Conservation (phyloP, 192 early-diverging fungal species). For the Diversispora epigaea region DNA sequence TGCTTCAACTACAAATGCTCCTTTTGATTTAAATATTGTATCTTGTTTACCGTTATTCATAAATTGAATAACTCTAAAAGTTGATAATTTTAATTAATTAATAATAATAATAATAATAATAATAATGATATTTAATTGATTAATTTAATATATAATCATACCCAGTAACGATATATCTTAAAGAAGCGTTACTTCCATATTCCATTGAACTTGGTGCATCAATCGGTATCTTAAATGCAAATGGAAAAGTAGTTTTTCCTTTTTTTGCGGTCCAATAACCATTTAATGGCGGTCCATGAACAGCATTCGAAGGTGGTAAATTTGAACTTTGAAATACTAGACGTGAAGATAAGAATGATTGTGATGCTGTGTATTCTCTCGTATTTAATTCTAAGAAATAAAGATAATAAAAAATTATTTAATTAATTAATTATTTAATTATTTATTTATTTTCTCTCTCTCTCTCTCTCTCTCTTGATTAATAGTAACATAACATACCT, state of each 20-base stretch:
- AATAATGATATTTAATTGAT: background rate
- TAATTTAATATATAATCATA: slow-evolving; percentile 29
- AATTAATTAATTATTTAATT: too few relatives aligned
- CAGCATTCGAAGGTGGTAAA: slow-evolving; percentile 58
- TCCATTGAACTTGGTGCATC: slow-evolving; percentile 58
- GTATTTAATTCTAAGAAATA: slow-evolving; percentile 47
- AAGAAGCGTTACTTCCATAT: slow-evolving; percentile 49
- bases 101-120: slow-evolving; percentile 19
- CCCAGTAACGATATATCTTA: slow-evolving; percentile 63
- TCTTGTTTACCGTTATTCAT: slow-evolving; percentile 54
- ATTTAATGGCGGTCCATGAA: slow-evolving; percentile 49
- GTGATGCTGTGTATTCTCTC: slow-evolving; percentile 45
- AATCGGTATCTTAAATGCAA: slow-evolving; percentile 60
- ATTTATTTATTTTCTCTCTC: background rate
- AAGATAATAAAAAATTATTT: background rate
- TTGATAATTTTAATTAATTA: background rate
- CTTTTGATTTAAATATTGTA: slow-evolving; percentile 55
- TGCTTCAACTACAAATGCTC: slow-evolving; percentile 61
- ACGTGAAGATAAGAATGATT: slow-evolving; percentile 53
- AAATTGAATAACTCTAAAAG: slow-evolving; percentile 51
- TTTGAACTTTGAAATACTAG: slow-evolving; percentile 58
- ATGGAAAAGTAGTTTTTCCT: slow-evolving; percentile 65
- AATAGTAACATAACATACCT: slow-evolving; percentile 43
- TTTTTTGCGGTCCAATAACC: slow-evolving; percentile 63
- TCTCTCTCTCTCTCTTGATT: background rate